Base-by-base conservation (phyloP, 352 stramenopile species). In the Pythium utonaiense region DNA sequence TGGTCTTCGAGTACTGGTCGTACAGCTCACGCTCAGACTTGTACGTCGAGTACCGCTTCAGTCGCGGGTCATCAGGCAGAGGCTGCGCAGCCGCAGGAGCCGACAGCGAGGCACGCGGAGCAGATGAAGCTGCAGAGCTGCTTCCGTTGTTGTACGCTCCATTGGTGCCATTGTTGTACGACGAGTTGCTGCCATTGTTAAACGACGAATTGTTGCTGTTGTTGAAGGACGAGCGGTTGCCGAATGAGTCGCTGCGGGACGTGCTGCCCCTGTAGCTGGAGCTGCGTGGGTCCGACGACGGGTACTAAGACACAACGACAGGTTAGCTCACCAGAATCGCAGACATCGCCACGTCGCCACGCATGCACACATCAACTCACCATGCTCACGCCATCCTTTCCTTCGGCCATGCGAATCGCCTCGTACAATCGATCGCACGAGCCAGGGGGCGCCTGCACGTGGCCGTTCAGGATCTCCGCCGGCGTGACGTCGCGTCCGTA, bases 1-100 rank as follows among this genome's bases (percentile, higher is more conserved):
- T 68, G 34, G 57, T 70, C 47, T 81, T 76, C 21, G 80, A 69
- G 58, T 91, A 95, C 56, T 93, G 73, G 31, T 80, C 83, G 53
- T 95, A 93, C 9, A 95, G 64, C 57, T 95, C 86, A 8, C 69
- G 61, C 59, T 95, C 83, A 1, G 80, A 88, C 58, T 93, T 93
- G 78, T 95, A 95, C 17, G 74, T 64, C 19, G 70, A 75, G 62
- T 84, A 92, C 28, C 86, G 86, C 33, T 70, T 71, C 56, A 93
- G 54, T 16, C 86, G 78, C 44, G 83, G 83, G 61, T 95, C 86
- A 28, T 86, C 73, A 2, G 44, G 58, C 14, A 14, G 42, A n/a
- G 62, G 51, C 44, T 64, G 72, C 24, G 40, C 25, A 12, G 82
- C 66, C 14, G 75, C 54, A 6, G 76, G 64, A 6, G 40, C 63